Evolutionary conservation across 495 filamentous ascomycete genomes (phyloP).

Genomic region (Aspergillus saccharolyticus): DNA sequence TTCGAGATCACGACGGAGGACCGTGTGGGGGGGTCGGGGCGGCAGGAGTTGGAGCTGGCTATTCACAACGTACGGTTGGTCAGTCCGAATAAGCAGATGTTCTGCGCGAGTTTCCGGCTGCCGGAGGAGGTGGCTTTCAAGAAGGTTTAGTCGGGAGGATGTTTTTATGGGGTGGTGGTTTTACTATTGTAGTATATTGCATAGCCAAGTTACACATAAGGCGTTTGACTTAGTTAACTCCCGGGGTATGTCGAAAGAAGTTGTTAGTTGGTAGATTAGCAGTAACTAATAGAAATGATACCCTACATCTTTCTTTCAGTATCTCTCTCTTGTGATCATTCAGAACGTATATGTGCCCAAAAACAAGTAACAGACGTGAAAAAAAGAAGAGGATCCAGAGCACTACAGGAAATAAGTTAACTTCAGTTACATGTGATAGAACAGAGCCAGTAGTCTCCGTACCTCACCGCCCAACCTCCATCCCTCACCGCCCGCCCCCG

Average conservation of each 20-base stretch:
- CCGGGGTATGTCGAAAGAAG: not conserved
- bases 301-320: not conserved
- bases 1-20: slow-evolving; percentile 56
- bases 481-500: not conserved
- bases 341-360: too few species aligned
- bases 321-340: too few species aligned
- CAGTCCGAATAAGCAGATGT: slow-evolving; percentile 91
- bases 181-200: not conserved
- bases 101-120: slow-evolving; percentile 86
- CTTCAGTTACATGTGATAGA: too few species aligned
- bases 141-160: too few species aligned
- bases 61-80: slow-evolving; percentile 82
- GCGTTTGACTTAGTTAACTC: not conserved
- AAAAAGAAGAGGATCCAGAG: too few species aligned
- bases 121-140: slow-evolving; percentile 76
- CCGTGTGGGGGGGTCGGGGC: slow-evolving; percentile 37
- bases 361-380: too few species aligned
- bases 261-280: not conserved
- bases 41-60: slow-evolving; percentile 50
- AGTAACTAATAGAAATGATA: not conserved
- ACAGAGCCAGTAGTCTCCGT: too few species aligned
- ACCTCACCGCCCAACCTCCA: too few species aligned
- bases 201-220: not conserved
- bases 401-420: too few species aligned
- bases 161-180: too few species aligned